Base-by-base conservation (phyloP, 2,329 filamentous ascomycete species). In the Rutstroemia sydowiana region DNA sequence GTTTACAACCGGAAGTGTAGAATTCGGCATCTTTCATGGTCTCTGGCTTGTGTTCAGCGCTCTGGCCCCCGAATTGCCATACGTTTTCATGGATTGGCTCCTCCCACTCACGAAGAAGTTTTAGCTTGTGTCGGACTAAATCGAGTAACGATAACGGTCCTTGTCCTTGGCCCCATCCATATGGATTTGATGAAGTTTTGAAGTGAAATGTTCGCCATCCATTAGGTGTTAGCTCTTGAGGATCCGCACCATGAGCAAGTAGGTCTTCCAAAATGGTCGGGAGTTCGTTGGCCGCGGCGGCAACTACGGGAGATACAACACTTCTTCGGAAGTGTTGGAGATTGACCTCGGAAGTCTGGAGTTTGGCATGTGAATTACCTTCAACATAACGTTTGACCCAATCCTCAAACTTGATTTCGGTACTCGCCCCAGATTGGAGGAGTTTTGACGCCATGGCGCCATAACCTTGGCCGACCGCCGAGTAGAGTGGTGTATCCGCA, bases 291-390 rank as follows among this genome's bases (percentile, higher is more conserved):
- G 75, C 13, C 3, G 77, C 67, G 2, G 88, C 87, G 3, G 74
- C 53, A 9, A 89, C 72, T 13, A 93, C 69, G 0, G 88, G 87
- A 61, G 92, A 87, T 49, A 78, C 72, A 10, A 77, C 62, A 1
- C 59, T 63, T 5, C 66, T 54, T 3, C 72, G 65, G 64, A 82
- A 87, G 0, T 60, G 59, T 1, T 67, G 65, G 52, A 75, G 67
- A 50, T 81, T 82, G 0, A 66, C 45, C 20, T 84, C 76, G 1
- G 73, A 63, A 14, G 61, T 68, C 18, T 70, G 59, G 3, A 73
- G 62, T 2, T 61, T 62, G 11, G 64, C 58, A 18, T 65, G 63
- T 20, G 73, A 60, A 39, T 67, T 70, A 1, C 72, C 66, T 0
- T 70, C 70, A 32, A 79, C 65, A 11, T 72, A 75, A 0, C 76